Conservation (phyloP, 2,329 filamentous ascomycete species). For the Tolypocladium sp. region DNA sequence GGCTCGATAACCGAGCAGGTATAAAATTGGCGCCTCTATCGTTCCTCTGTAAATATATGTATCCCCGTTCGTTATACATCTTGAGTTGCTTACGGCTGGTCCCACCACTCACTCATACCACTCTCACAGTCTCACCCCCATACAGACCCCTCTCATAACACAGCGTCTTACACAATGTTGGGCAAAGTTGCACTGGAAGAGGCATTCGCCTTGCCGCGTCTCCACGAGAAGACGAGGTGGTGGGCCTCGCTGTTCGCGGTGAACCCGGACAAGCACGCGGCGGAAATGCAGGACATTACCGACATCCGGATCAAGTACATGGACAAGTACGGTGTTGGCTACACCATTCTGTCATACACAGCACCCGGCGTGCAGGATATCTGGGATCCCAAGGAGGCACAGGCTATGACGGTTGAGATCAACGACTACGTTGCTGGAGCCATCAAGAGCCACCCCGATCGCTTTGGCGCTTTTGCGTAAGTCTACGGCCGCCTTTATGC, state of each 20-base stretch:
- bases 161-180: constrained; percentile 28
- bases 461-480: constrained; percentile 37
- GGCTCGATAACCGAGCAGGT: background rate
- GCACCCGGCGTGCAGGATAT: constrained; percentile 39
- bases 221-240: constrained; percentile 49
- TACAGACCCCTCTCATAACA: background rate
- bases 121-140: background rate
- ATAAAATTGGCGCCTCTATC: background rate
- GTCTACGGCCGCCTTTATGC: background rate
- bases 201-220: constrained; percentile 49
- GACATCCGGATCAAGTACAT: constrained; percentile 31
- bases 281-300: constrained; percentile 39
- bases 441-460: constrained; percentile 27
- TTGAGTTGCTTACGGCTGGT: background rate
- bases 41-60: background rate
- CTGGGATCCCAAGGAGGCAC: constrained; percentile 29
- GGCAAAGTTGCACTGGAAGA: constrained; percentile 56
- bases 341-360: constrained; percentile 38
- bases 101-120: background rate
- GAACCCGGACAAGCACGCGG: constrained; percentile 48
- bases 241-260: constrained; percentile 52
- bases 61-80: background rate
- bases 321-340: constrained; percentile 37
- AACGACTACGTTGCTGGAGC: constrained; percentile 30
- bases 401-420: constrained; percentile 30